Conservation (phyloP, 2,329 filamentous ascomycete genomes). For the Dryadomyces sulphureus region DNA sequence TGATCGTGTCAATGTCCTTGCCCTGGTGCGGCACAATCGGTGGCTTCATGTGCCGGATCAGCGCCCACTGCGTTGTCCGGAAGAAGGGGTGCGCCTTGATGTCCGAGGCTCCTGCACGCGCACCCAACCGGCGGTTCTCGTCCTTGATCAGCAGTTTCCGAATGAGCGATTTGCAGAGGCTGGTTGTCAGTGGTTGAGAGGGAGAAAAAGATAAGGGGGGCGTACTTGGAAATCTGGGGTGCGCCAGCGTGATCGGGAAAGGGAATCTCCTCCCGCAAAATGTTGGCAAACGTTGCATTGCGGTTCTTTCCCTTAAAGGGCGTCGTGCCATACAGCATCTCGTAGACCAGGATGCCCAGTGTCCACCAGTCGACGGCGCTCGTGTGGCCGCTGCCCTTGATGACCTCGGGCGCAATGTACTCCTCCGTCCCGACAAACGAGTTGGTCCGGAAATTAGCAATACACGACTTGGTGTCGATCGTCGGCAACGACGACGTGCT, state of each 20-base stretch:
- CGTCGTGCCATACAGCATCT: slow-evolving; percentile 97
- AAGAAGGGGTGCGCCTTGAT: slow-evolving; percentile 97
- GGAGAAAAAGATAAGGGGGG: slow-evolving; percentile 11
- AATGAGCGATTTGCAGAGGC: slow-evolving; percentile 91
- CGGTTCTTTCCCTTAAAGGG: slow-evolving; percentile 99
- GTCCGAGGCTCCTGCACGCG: slow-evolving; percentile 87
- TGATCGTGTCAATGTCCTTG: slow-evolving; percentile 81
- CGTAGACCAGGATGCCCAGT: slow-evolving; percentile 88
- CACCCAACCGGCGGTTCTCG: slow-evolving; percentile 82
- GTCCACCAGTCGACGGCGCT: slow-evolving; percentile 99
- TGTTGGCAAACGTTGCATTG: slow-evolving; percentile 96
- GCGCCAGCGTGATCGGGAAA: slow-evolving; percentile 81
- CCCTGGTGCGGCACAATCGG: slow-evolving; percentile 90
- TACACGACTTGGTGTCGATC: slow-evolving; percentile 98
- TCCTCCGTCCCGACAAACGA: slow-evolving; percentile 98
- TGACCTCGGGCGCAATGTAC: slow-evolving; percentile 97
- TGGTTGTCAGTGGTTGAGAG: slow-evolving; percentile 20
- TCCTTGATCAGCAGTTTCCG: slow-evolving; percentile 97
- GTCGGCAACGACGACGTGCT: slow-evolving; percentile 78
- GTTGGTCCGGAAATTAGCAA: slow-evolving; percentile 95
- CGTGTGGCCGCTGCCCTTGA: slow-evolving; percentile 95
- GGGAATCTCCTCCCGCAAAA: slow-evolving; percentile 84
- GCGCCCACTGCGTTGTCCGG: slow-evolving; percentile 86
- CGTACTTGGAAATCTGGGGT: slow-evolving; percentile 85
- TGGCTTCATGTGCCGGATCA: slow-evolving; percentile 94